These are phyloP conservation scores for Dittrichia graveolens DNA, from an alignment of 129 eudicot species.

Conservation along the genomic window DNA sequence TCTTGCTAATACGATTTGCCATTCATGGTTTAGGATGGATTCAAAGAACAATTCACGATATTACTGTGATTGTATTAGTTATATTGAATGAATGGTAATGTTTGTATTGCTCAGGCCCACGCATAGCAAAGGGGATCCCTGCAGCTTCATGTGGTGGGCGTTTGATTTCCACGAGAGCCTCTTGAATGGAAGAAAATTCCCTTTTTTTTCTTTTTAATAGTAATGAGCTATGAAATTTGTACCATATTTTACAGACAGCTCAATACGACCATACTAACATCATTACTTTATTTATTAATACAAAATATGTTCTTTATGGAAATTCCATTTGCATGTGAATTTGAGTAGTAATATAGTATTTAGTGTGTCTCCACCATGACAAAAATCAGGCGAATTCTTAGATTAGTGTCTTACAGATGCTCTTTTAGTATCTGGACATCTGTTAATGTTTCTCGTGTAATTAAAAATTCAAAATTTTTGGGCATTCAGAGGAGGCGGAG, in stretches of 20 bases:
- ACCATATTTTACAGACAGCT: slow-evolving; percentile 18
- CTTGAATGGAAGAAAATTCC: slow-evolving; percentile 37
- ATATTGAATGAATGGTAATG: slow-evolving; percentile 39
- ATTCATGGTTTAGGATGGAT: slow-evolving; percentile 21
- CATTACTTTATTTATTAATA: neutral
- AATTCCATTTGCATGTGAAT: slow-evolving; percentile 2
- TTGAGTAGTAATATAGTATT: slow-evolving; percentile 10
- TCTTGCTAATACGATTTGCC: slow-evolving; percentile 2
- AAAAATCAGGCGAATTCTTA: neutral
- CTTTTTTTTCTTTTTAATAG: neutral
- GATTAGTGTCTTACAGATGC: neutral
- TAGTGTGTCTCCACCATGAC: no score
- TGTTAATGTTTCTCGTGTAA: slow-evolving; percentile 11
- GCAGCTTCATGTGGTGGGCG: slow-evolving; percentile 51
- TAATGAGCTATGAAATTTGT: slow-evolving; percentile 9
- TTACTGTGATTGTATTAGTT: slow-evolving; percentile 29
- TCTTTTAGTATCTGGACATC: slow-evolving; percentile 7
- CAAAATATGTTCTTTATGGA: neutral
- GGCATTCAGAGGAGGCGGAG: slow-evolving; percentile 79
- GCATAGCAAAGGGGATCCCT: slow-evolving; percentile 50
- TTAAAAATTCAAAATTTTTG: slow-evolving; percentile 12
- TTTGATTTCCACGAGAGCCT: slow-evolving; percentile 34
- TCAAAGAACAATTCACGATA: slow-evolving; percentile 27
- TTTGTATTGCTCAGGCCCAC: slow-evolving; percentile 57
- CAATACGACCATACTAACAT: slow-evolving; percentile 4